These are phyloP conservation scores for Pichia sp. DNA, from an alignment of 1,139 yeast genomes.

Conservation along the genomic window DNA sequence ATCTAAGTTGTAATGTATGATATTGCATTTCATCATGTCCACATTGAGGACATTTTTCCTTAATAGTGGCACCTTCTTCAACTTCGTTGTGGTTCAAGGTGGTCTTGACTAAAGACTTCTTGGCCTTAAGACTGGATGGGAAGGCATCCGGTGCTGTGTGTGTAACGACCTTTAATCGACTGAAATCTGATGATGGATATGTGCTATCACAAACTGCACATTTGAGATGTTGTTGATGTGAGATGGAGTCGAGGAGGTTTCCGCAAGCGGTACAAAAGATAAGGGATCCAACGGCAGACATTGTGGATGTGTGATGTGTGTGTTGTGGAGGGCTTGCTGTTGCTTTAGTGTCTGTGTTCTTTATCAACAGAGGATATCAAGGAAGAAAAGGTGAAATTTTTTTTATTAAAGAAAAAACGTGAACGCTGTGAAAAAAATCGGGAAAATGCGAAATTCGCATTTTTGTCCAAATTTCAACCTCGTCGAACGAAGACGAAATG, in stretches of 20 bases:
- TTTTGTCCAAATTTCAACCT: too few relatives aligned
- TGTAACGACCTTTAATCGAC: constrained; percentile 82
- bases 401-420: not conserved
- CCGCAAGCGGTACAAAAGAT: constrained; percentile 97
- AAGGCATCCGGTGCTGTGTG: constrained; percentile 87
- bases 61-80: constrained; percentile 93
- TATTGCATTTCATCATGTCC: constrained; percentile 98
- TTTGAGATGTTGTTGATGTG: constrained; percentile 37
- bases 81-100: constrained; percentile 71
- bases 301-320: constrained; percentile 26
- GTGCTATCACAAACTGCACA: constrained; percentile 54
- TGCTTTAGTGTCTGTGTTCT: too few relatives aligned
- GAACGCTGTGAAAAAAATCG: too few relatives aligned
- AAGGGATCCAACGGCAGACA: constrained; percentile 95
- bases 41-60: constrained; percentile 97
- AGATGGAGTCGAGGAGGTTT: constrained; percentile 71
- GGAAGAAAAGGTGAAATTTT: too few relatives aligned
- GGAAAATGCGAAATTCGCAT: too few relatives aligned
- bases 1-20: constrained; percentile 92
- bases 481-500: too few relatives aligned
- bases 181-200: constrained; percentile 59
- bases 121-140: constrained; percentile 79
- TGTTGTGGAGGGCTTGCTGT: not conserved
- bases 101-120: constrained; percentile 89
- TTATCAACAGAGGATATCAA: too few relatives aligned